phyloP scores from a whole-genome alignment of 768 basidiomycete genomes.

The Chlorophyllum brunneum region DNA sequence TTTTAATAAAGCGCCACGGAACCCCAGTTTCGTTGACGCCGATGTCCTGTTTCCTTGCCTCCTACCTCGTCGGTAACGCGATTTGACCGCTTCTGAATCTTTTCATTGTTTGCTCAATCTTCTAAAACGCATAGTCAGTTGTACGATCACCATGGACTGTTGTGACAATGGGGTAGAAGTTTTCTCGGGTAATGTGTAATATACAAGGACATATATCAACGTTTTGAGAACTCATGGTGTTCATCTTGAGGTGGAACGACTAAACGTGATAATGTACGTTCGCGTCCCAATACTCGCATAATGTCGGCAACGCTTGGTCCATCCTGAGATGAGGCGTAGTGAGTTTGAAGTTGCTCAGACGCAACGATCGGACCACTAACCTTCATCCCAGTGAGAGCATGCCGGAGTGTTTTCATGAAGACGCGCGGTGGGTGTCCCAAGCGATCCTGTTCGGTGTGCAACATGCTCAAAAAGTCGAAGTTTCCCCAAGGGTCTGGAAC shows the following conservation, averaged over 20 bases:
- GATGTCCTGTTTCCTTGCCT: too few species aligned
- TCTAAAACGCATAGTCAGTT: neutral
- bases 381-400: conserved; percentile 82
- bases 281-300: conserved; percentile 38
- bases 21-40: too few species aligned
- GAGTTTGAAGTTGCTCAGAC: neutral
- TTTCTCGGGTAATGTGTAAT: neutral
- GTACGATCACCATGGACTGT: too few species aligned
- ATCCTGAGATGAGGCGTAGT: conserved; percentile 29
- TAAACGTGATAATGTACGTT: conserved; percentile 29
- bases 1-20: neutral
- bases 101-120: neutral
- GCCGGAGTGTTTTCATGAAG: conserved; percentile 71
- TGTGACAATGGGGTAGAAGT: too few species aligned
- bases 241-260: neutral
- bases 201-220: neutral
- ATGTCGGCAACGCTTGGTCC: conserved; percentile 46
- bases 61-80: neutral
- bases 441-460: conserved; percentile 42
- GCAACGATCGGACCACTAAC: conserved; percentile 33
- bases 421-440: conserved; percentile 39
- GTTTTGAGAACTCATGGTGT: neutral
- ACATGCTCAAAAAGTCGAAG: conserved; percentile 21
- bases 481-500: conserved; percentile 29
- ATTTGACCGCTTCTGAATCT: neutral